A percentile compares a stretch with the other conserved stretches of the same genome.
These are phyloP conservation scores for Fraxinus sp. DNA, from an alignment of 305 asterid species.

Conservation along the genomic window DNA sequence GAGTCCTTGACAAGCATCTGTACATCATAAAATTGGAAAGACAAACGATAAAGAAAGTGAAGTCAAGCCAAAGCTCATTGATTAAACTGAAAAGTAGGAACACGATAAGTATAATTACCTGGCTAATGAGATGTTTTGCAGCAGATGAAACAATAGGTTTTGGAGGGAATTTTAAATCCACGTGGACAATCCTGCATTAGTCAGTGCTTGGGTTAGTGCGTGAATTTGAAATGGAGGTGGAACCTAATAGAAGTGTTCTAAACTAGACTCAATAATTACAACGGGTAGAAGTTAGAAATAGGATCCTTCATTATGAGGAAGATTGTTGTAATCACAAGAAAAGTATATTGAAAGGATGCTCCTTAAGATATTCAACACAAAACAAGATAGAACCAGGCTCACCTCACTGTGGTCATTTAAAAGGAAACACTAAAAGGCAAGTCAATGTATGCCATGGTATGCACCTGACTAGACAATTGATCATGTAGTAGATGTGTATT, in stretches of 20 bases:
- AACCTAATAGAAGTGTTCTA: not conserved
- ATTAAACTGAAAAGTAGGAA: not conserved
- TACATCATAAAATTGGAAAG: not conserved
- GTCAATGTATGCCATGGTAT: not conserved
- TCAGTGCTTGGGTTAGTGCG: not conserved
- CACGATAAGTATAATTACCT: constrained; percentile 14
- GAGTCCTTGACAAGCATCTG: constrained; percentile 90
- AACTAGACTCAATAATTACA: not conserved
- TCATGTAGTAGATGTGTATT: not conserved
- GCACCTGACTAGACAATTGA: not conserved
- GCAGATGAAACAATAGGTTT: constrained; percentile 38
- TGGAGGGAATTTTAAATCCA: constrained; percentile 46
- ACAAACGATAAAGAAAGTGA: not conserved
- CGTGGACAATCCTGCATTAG: constrained; percentile 43
- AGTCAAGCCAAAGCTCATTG: not conserved
- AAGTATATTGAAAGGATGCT: not conserved
- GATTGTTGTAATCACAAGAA: not conserved
- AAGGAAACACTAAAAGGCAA: not conserved
- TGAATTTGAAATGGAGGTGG: not conserved
- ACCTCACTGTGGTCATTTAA: not conserved
- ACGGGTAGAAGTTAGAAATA: not conserved
- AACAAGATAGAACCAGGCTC: not conserved
- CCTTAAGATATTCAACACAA: not conserved
- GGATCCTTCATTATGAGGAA: not conserved
- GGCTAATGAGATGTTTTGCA: constrained; percentile 48